Conservation (phyloP, 2,329 filamentous ascomycete genomes). For the Teratosphaeria gauchensis region DNA sequence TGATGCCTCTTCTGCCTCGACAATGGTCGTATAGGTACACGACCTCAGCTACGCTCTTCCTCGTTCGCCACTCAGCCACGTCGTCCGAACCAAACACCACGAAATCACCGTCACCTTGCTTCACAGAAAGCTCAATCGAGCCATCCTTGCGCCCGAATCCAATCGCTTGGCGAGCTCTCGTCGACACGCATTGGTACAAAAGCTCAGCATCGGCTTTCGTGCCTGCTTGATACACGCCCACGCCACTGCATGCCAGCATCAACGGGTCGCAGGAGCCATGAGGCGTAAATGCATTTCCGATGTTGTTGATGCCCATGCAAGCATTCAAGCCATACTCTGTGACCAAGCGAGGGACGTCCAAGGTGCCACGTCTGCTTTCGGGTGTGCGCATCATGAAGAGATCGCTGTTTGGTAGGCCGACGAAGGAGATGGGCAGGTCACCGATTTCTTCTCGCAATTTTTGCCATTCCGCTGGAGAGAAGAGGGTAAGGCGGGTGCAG, state of each 20-base stretch:
- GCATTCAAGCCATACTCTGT: slow-evolving; percentile 47
- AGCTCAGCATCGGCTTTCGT: slow-evolving; percentile 49
- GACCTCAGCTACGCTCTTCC: slow-evolving; percentile 33
- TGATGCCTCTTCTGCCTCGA: slow-evolving; percentile 15
- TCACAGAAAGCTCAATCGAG: slow-evolving; percentile 20
- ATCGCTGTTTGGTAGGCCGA: slow-evolving; percentile 62
- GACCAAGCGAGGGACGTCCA: slow-evolving; percentile 53
- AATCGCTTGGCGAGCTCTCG: slow-evolving; percentile 23
- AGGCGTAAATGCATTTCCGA: slow-evolving; percentile 66
- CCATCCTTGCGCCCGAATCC: slow-evolving; percentile 32
- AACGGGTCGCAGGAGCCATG: slow-evolving; percentile 59
- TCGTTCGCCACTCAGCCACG: slow-evolving; percentile 29
- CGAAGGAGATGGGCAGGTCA: slow-evolving; percentile 52
- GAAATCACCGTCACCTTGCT: slow-evolving; percentile 30
- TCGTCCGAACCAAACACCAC: slow-evolving; percentile 32
- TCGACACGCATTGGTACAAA: slow-evolving; percentile 43
- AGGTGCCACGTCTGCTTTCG: slow-evolving; percentile 44
- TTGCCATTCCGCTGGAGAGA: slow-evolving; percentile 41
- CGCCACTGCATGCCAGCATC: slow-evolving; percentile 50
- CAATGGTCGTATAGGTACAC: slow-evolving; percentile 35
- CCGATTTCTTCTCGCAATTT: slow-evolving; percentile 40
- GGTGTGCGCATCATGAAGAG: slow-evolving; percentile 58
- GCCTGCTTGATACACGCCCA: slow-evolving; percentile 59
- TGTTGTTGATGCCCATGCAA: slow-evolving; percentile 59
- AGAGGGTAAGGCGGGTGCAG: slow-evolving; percentile 56